Percentiles rank a stretch among this genome's conserved stretches.
phyloP scores from a whole-genome alignment of 495 filamentous ascomycete species.

The Staphylotrichum longicolle region DNA sequence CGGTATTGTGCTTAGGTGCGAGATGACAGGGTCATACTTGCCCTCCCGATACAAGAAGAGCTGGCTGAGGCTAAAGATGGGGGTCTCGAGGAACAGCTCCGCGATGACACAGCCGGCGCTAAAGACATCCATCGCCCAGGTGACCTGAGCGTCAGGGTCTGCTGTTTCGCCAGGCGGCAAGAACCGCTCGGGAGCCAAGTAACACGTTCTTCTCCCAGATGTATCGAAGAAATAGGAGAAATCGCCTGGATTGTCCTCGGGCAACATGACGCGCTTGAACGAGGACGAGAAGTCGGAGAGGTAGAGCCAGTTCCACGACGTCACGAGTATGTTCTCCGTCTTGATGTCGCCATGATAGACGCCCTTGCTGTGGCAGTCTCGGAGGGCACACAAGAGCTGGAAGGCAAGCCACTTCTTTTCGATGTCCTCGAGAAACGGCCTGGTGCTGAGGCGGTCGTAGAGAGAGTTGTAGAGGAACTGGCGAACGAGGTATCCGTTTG shows the following conservation, averaged over 20 bases:
- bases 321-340: conserved; percentile 92
- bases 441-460: conserved; percentile 93
- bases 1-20: conserved; percentile 79
- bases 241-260: conserved; percentile 94
- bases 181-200: conserved; percentile 93
- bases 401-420: conserved; percentile 99
- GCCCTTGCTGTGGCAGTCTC: conserved; percentile 88
- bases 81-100: conserved; percentile 92
- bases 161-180: conserved; percentile 63
- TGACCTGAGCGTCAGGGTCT: conserved; percentile 55
- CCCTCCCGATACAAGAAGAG: conserved; percentile 90
- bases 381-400: conserved; percentile 86
- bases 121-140: conserved; percentile 98
- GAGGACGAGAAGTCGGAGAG: conserved; percentile 92
- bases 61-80: conserved; percentile 89
- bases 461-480: conserved; percentile 95
- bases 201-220: conserved; percentile 89
- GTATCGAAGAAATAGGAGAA: conserved; percentile 98
- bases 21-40: conserved; percentile 83
- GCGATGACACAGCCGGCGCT: conserved; percentile 97
- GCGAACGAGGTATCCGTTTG: conserved; percentile 89
- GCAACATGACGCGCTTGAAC: conserved; percentile 92
- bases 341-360: conserved; percentile 98
- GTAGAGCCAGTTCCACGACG: conserved; percentile 99
- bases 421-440: conserved; percentile 95